Conservation (phyloP, 2,329 filamentous ascomycete species). For the Salinomyces thailandicus region DNA sequence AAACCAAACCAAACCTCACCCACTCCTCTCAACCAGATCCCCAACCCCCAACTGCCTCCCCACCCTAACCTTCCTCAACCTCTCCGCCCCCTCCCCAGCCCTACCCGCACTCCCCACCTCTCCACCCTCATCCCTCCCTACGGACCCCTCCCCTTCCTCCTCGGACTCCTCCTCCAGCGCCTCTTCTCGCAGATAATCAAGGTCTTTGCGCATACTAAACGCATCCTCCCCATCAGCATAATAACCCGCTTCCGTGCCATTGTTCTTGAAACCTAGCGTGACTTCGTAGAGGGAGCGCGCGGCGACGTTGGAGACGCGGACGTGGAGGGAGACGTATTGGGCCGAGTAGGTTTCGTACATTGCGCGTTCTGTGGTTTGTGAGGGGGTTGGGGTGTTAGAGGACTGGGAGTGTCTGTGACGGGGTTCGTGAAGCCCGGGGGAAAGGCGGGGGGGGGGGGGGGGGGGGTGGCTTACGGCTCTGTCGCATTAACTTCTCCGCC, state of each 20-base stretch:
- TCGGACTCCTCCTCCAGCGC: constrained; percentile 40
- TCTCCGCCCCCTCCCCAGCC: constrained; percentile 36
- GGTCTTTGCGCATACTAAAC: constrained; percentile 83
- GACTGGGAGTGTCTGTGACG: not conserved
- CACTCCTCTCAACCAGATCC: constrained; percentile 53
- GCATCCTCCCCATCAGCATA: constrained; percentile 98
- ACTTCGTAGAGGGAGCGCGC: constrained; percentile 87
- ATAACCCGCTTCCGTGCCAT: constrained; percentile 80
- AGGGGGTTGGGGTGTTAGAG: too few relatives aligned
- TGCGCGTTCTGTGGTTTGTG: constrained; percentile 57
- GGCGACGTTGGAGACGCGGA: constrained; percentile 85
- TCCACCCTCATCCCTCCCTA: constrained; percentile 34
- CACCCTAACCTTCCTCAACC: constrained; percentile 76
- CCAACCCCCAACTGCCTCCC: constrained; percentile 68
- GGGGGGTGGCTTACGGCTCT: constrained; percentile 55
- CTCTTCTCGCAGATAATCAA: constrained; percentile 48
- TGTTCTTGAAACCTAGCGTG: constrained; percentile 78
- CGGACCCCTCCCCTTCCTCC: constrained; percentile 27
- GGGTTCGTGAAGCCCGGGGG: not conserved
- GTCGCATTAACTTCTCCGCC: constrained; percentile 94
- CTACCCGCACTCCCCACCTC: constrained; percentile 28
- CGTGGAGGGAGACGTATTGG: constrained; percentile 89
- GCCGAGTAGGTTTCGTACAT: constrained; percentile 94
- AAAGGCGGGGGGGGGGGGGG: not conserved
- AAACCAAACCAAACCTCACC: too few relatives aligned